phyloP scores from a whole-genome alignment of 371 early-diverging fungal genomes.

The Mucor mucedo region DNA sequence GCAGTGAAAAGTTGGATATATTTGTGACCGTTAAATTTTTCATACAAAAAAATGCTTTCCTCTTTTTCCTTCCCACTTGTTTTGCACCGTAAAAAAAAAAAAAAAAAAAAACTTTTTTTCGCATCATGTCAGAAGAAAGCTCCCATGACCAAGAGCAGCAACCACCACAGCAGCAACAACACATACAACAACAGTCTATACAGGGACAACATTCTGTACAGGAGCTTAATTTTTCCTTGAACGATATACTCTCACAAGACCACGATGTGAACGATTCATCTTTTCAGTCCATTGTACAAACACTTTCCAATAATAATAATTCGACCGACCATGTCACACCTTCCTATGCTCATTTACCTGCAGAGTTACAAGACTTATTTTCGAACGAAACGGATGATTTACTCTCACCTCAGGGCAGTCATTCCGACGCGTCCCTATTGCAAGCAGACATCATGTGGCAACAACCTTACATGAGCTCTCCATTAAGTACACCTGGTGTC shows the following conservation, averaged over 20 bases:
- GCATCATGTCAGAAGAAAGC: slow-evolving; percentile 10
- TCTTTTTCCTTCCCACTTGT: too few relatives aligned
- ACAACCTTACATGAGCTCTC: slow-evolving; percentile 29
- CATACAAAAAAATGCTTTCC: background rate
- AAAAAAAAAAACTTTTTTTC: background rate
- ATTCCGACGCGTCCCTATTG: slow-evolving; percentile 22
- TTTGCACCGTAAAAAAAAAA: too few relatives aligned
- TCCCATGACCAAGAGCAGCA: slow-evolving; percentile 3
- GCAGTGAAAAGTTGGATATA: too few relatives aligned
- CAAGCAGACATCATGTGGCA: slow-evolving; percentile 7
- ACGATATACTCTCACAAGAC: slow-evolving; percentile 39
- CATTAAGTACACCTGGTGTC: background rate
- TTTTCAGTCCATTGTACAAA: slow-evolving; percentile 44
- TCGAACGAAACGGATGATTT: slow-evolving; percentile 43
- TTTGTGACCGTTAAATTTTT: too few relatives aligned
- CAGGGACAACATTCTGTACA: slow-evolving; percentile 16
- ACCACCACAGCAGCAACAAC: slow-evolving; percentile 1
- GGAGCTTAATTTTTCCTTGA: slow-evolving; percentile 37
- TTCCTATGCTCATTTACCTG: slow-evolving; percentile 42
- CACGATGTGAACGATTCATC: slow-evolving; percentile 42
- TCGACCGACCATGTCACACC: slow-evolving; percentile 11
- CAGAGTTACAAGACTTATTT: slow-evolving; percentile 46
- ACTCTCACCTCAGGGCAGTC: slow-evolving; percentile 23
- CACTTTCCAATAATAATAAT: slow-evolving; percentile 26
- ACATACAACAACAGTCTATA: slow-evolving; percentile 4